Evolutionary conservation across 345 rosid genomes (phyloP), one percentile per base, ranked within the genome.

Genomic region (Abelmoschus esculentus): DNA sequence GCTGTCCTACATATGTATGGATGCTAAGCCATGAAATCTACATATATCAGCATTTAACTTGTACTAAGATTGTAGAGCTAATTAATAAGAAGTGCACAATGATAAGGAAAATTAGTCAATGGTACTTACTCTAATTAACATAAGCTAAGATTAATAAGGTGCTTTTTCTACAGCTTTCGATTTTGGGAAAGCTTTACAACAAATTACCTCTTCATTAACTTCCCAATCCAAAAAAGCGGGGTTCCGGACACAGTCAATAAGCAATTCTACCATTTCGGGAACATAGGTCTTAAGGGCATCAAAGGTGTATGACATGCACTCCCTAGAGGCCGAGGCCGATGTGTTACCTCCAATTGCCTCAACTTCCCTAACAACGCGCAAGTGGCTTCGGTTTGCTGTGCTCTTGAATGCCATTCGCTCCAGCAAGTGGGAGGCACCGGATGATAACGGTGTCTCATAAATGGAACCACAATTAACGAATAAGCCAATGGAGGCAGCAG

Each of bases 221-320:
- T 88, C 96, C 93, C 93, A 90, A 72, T 90, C 93, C 80, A 90
- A 76, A 83, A 90, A 90, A 56, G 82, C 91, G 58, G 93, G 91
- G 75, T 88, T 90, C 75, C 91, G 83, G 42, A 86, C 86, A 62
- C 79, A 82, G 74, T 88, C 91, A 73, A 90, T 53, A 69, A 88
- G 89, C 79, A 90, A 81, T 74, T 88, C 93, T 22, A 86, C 90
- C 91, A 88, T 84, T 80, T 84, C 82, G 70, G 93, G 91, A 5
- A 86, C 81, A 77, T 84, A 84, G 19, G 86, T 88, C 79, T 88
- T 90, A 55, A 89, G 76, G 76, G 89, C 89, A 83, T 85, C 89
- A 73, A 83, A 73, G 59, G 87, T 86, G 78, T 88, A 90, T 6
- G 82, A 70, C 84, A 90, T 90, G 64, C 87, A 91, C 79, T 88